Base-by-base conservation (phyloP, 345 rosid genomes). In the Firmiana major region DNA sequence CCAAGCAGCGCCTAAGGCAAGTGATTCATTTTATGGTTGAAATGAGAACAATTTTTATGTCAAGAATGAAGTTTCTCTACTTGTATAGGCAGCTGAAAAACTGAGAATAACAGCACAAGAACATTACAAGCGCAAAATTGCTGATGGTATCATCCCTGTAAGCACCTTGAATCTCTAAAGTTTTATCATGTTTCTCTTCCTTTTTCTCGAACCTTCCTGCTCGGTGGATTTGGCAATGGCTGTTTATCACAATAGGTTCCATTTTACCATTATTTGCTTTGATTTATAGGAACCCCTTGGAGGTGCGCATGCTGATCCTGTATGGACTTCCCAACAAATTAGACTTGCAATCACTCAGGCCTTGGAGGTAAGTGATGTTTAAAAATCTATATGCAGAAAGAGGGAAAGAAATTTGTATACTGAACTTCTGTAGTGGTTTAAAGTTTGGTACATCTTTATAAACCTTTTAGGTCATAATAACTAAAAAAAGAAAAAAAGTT, bases 241-340 rank as follows among this genome's bases (percentile, higher is more conserved):
- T 70, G 19, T 40, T 19, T 24, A 22, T 65, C 71, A 5, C 26
- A 40, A 65, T 11, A 16, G 40, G 19, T 22, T 60, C 31, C 46
- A 26, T 16, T 49, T 57, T 49, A 9, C 45, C 42, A 70, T 26
- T 28, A 49, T 51, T 49, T 43, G 19, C 40, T 71, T 34, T 40
- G n/a, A 57, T 28, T 42, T 36, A 72, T 86, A 94, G 98, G 98
- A 94, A 79, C 98, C 98, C 6, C 91, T 92, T 75, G 98, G 98
- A 63, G 98, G 98, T 17, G 98, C 98, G 31, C 97, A 94, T 87
- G 94, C 93, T 51, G 98, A 92, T 86, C 93, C 98, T 8, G 74
- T 86, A 34, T 90, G 96, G 98, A 90, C 98, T 51, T 92, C 98
- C 40, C 91, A 87, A 78, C 95, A 87, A 86, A 94, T 94, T 75